Base-by-base conservation (phyloP, 305 asterid genomes). In the Fraxinus floribunda region DNA sequence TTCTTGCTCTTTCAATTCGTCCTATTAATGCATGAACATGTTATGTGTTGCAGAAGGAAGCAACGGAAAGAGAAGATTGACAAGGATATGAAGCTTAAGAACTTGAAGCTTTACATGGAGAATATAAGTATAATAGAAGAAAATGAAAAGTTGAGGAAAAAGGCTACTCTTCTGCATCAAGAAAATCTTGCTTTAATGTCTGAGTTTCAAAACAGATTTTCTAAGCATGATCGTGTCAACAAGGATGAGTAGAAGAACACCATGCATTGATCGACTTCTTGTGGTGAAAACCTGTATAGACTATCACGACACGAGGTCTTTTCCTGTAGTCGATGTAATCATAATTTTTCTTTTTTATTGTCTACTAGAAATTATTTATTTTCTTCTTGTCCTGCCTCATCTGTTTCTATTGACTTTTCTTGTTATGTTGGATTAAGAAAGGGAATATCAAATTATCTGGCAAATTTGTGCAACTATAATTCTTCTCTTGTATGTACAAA, bases 21-120 rank as follows among this genome's bases (percentile, higher is more conserved):
- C 13, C 13, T 46, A 46, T 11, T 46, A 46, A 46, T 46, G 57
- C 57, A 46, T 15, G 18, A 16, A 75, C 15, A 13, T 11, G 36
- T 11, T 35, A 49, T 49, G 38, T 13, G 20, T 77, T 24, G 84
- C 83, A 84, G 85, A 82, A 90, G 91, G 88, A 87, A 83, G 75
- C 81, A 36, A 78, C 55, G 81, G 52, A 85, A 79, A 41, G 89
- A 88, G 35, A 46, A 72, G 46, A 29, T 68, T 1, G 89, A 79
- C 44, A 81, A 78, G 15, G 92, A 88, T 0, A 88, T 93, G 89
- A 76, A 83, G 20, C 9, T 87, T 75, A 88, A 86, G 93, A 93
- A 92, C 79, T 77, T 93, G 91, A 93, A 87, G 89, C 82, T 93
- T 49, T 92, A 91, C 84, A 89, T 92, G 84, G 92, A 91, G 91